Percentiles rank a stretch among this genome's conserved stretches.
Evolutionary conservation across 1,284 basidiomycete species (phyloP).

Genomic region (Tausonia pullulans): DNA sequence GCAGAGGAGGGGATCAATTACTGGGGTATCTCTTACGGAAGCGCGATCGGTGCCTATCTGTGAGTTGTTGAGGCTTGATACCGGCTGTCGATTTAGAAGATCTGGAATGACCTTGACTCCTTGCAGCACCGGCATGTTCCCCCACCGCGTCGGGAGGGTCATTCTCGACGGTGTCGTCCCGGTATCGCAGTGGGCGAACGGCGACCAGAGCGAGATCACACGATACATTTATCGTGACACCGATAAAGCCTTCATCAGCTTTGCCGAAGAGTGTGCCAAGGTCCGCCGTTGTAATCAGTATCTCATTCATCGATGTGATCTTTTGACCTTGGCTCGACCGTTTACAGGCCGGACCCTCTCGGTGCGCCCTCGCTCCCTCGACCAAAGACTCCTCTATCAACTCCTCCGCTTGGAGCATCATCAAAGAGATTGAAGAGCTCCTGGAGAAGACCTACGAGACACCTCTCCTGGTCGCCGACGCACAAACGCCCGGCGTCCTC

Average conservation of each 20-base stretch:
- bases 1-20: not conserved
- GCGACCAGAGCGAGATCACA: not conserved
- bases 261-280: slow-evolving; percentile 21
- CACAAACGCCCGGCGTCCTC: slow-evolving; percentile 21
- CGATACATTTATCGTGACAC: slow-evolving; percentile 20
- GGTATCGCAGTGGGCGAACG: not conserved
- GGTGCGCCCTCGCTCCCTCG: slow-evolving; percentile 21
- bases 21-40: slow-evolving; percentile 14
- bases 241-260: slow-evolving; percentile 23
- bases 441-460: slow-evolving; percentile 20
- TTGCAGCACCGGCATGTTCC: slow-evolving; percentile 14
- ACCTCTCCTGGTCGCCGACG: slow-evolving; percentile 22
- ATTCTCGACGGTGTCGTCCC: slow-evolving; percentile 15
- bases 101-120: not conserved
- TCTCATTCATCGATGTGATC: not conserved
- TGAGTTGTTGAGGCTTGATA: not conserved
- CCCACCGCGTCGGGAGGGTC: slow-evolving; percentile 14
- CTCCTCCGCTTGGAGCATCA: slow-evolving; percentile 10
- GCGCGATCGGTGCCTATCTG: slow-evolving; percentile 12
- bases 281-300: slow-evolving; percentile 9
- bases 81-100: not conserved
- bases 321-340: not conserved
- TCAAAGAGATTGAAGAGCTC: slow-evolving; percentile 19
- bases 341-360: slow-evolving; percentile 22
- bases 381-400: slow-evolving; percentile 16